Base-by-base conservation (phyloP, 192 early-diverging fungal species). In the Coemansia sp. region DNA sequence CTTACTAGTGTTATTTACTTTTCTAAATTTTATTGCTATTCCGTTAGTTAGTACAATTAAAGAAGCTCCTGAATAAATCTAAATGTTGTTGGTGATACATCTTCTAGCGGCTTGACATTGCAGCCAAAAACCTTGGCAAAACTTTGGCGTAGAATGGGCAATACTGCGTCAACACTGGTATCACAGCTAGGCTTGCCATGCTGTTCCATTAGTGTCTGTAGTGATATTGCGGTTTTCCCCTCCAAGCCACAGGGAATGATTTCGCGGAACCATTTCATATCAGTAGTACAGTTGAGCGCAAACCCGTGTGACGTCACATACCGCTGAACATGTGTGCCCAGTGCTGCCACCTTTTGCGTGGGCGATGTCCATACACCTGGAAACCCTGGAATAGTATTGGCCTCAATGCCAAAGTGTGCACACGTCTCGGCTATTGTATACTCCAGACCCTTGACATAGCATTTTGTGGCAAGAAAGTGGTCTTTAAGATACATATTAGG, bases 221-320 rank as follows among this genome's bases (percentile, higher is more conserved):
- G 71, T 23, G 92, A 95, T 0, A 93, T 94, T 2, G 88, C 89
- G 27, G 79, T 70, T 67, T 92, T 93, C 25, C 88, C 92, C 11
- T 77, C 65, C 38, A 99, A 62, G 0, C 95, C 94, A 66, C 95
- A 99, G 0, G 94, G 89, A 9, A 97, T 85, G 66, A 99, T 97
- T 38, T 96, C 81, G 15, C 87, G 70, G 65, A 94, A 99, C 89
- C 92, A 97, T 9, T 41, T 57, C 61, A 99, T 81, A 79, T 97
- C 94, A 0, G 88, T 89, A 52, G 91, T 84, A 74, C 94, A 96
- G 65, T 99, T 99, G 17, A 99, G 84, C 2, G 95, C 97, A 65
- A 99, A 86, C 4, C 97, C 97, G 72, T 97, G 95, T 11, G 86
- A 87, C 22, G 92, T 97, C 23, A 97, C 88, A 66, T 94, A 93